Percentiles rank a stretch among this genome's conserved stretches.
phyloP scores from a whole-genome alignment of 2,329 filamentous ascomycete genomes.

The Monascus ruber region DNA sequence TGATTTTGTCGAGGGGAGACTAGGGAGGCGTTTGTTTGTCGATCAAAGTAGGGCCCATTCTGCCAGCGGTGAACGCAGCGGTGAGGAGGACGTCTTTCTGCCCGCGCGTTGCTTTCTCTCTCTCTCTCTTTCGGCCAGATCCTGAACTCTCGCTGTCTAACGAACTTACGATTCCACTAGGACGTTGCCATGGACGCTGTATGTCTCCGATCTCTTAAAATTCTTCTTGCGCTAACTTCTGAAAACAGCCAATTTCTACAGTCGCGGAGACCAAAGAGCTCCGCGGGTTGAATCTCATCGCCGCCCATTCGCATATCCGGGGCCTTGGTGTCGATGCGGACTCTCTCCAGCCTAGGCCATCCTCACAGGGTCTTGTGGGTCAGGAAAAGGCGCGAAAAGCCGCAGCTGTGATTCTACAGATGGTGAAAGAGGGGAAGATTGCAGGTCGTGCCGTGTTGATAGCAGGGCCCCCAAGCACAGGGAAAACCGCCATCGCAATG shows the following conservation, averaged over 20 bases:
- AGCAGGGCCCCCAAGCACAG: constrained; percentile 88
- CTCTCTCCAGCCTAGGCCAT: constrained; percentile 71
- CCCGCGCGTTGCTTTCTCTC: constrained; percentile 4
- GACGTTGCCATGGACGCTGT: constrained; percentile 26
- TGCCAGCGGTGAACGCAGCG: constrained; percentile 15
- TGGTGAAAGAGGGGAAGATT: constrained; percentile 99
- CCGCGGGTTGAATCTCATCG: constrained; percentile 91
- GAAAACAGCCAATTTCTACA: constrained; percentile 55
- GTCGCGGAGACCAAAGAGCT: constrained; percentile 94
- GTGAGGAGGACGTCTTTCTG: neutral
- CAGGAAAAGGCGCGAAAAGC: constrained; percentile 96
- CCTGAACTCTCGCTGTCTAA: constrained; percentile 1
- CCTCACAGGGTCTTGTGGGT: constrained; percentile 87
- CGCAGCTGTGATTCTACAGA: constrained; percentile 89
- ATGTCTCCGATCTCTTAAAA: constrained; percentile 6
- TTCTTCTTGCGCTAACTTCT: neutral
- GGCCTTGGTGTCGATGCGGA: constrained; percentile 88
- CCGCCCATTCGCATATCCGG: constrained; percentile 94
- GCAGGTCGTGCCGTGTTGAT: constrained; percentile 90
- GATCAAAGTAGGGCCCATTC: constrained; percentile 4
- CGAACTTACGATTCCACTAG: neutral
- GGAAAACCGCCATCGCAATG: constrained; percentile 97
- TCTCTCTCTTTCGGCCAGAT: constrained; percentile 1
- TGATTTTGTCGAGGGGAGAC: no score
- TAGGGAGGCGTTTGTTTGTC: neutral